phyloP scores from a whole-genome alignment of 1,139 yeast species.

The Pichia sp. region DNA sequence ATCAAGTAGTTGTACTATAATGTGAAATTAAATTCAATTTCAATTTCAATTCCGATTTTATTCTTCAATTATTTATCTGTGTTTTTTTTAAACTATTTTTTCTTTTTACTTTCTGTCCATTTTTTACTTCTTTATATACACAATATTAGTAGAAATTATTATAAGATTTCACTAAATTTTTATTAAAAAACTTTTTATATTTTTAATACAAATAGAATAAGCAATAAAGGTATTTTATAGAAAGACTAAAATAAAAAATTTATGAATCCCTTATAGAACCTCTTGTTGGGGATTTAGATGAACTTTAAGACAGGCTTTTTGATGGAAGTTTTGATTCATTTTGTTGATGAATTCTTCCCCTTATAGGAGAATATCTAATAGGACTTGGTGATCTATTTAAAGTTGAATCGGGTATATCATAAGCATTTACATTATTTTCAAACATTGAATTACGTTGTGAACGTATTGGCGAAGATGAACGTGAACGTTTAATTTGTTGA shows the following conservation, averaged over 20 bases:
- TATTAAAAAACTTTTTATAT: no score
- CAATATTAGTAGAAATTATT: no score
- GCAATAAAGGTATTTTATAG: not conserved
- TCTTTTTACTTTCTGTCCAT: no score
- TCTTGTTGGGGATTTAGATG: conserved; percentile 10
- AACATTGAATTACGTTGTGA: conserved; percentile 16
- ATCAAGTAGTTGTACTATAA: conserved; percentile 23
- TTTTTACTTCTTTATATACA: not conserved
- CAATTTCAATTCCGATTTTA: no score
- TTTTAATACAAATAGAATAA: no score
- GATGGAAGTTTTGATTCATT: conserved; percentile 1
- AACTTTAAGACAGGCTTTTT: conserved; percentile 4
- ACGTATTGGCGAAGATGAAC: not conserved
- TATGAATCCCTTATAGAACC: not conserved
- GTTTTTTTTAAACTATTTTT: no score
- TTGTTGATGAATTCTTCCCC: no score
- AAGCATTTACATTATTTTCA: conserved; percentile 9
- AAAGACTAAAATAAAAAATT: not conserved
- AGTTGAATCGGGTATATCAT: conserved; percentile 8
- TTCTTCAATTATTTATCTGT: no score
- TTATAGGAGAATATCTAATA: conserved; percentile 13
- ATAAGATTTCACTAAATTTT: no score
- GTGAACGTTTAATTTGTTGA: no score
- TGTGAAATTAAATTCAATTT: no score
- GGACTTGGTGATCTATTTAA: conserved; percentile 7